Base-by-base conservation (phyloP, 192 early-diverging fungal species). In the Thamnidium elegans region DNA sequence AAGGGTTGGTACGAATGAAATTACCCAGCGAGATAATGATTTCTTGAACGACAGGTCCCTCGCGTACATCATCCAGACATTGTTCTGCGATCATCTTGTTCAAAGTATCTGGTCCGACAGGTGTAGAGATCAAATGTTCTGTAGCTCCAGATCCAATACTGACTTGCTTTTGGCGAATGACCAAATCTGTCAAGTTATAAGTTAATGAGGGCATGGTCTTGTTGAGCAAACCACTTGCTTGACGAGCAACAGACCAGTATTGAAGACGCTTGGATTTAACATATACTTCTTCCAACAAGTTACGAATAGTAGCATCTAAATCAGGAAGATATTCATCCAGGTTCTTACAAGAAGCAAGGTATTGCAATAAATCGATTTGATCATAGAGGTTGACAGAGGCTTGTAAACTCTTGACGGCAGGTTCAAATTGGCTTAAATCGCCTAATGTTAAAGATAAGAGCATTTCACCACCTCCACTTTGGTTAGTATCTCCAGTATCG, bases 11-110 rank as follows among this genome's bases (percentile, higher is more conserved):
- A 3, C 88, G 82, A 26, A 92, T 87, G 42, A 94, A 79, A 4
- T 83, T 86, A 4, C 90, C 91, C 9, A 92, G 75, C 55, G 89
- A 91, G 14, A 87, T 92, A 19, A 94, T 76, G 20, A 94, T 79
- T 79, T 94, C 92, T 58, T 93, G 90, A 1, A 93, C 89, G 0
- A 94, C 78, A 4, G 91, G 88, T 0, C 86, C 90, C 62, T 94
- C 92, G 45, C 92, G 87, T 1, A 89, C 83, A 70, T 94, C 92
- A 62, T 88, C 89, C 48, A 78, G 79, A 67, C 87, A 87, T 70
- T 90, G 85, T 30, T 82, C 82, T 44, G 78, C 84, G 53, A 94
- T 86, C 68, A 91, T 78, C 17, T 79, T 77, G 44, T 78, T 74
- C 2, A 94, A 71, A 8, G 79, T 86, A 9, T 79, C 86, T 2